Evolutionary conservation across 108 stramenopile species (phyloP).

Genomic region (Cyclotella choctawhatcheeana): DNA sequence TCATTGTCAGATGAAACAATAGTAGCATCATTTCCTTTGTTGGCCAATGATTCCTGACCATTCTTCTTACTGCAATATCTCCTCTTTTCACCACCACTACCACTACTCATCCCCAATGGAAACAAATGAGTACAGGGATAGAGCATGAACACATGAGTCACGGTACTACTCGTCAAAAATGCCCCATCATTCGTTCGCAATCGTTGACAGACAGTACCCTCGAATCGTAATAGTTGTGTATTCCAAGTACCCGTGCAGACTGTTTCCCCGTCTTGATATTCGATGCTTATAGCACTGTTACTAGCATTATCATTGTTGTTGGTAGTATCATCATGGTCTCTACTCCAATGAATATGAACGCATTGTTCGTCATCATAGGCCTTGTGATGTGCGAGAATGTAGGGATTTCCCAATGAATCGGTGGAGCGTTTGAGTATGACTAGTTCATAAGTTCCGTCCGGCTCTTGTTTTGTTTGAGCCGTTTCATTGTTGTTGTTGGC

Average conservation of each 20-base stretch:
- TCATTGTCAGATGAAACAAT: too few species aligned
- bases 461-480: not conserved
- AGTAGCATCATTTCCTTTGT: not conserved
- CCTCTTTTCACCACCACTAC: not conserved
- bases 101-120: constrained; percentile 5
- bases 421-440: constrained; percentile 3
- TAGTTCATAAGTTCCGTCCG: constrained; percentile 23
- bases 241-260: constrained; percentile 33
- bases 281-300: constrained; percentile 1
- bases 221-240: constrained; percentile 9
- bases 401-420: constrained; percentile 34
- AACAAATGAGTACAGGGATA: constrained; percentile 25
- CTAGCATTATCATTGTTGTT: too few species aligned
- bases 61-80: not conserved
- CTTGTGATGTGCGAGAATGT: constrained; percentile 22
- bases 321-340: too few species aligned
- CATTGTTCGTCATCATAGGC: constrained; percentile 43
- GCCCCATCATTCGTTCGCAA: constrained; percentile 31
- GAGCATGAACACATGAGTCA: constrained; percentile 43
- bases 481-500: not conserved
- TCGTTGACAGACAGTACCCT: constrained; percentile 33
- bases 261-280: constrained; percentile 46
- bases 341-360: constrained; percentile 16
- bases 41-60: not conserved
- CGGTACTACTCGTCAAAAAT: constrained; percentile 30